Conservation (phyloP, 1,284 basidiomycete species). For the Anthracocystis panici-leucophaei region DNA sequence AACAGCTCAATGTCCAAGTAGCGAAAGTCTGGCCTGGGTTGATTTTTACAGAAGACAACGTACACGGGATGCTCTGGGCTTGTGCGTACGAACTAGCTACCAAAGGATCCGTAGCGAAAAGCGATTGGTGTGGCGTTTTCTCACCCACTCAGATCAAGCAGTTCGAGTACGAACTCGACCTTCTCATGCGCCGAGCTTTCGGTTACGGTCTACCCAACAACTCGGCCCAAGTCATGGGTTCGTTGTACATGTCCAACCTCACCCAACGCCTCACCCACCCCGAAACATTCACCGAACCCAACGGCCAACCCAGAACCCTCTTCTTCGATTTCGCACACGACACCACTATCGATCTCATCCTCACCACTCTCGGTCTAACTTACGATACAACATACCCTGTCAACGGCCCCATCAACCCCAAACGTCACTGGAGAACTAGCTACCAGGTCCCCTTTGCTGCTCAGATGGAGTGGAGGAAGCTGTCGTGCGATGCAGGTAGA, state of each 20-base stretch:
- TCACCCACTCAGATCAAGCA: constrained; percentile 69
- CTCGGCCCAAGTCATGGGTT: constrained; percentile 72
- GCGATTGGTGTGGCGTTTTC: constrained; percentile 73
- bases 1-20: constrained; percentile 70
- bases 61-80: constrained; percentile 72
- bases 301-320: constrained; percentile 17
- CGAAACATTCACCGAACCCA: constrained; percentile 17
- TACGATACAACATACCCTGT: constrained; percentile 60
- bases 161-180: constrained; percentile 73
- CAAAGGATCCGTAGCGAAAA: constrained; percentile 58
- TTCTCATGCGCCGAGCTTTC: constrained; percentile 73
- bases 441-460: constrained; percentile 72
- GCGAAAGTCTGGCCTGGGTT: constrained; percentile 55
- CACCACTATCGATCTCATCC: constrained; percentile 72
- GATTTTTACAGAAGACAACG: constrained; percentile 30
- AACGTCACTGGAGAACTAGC: constrained; percentile 71
- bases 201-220: constrained; percentile 71
- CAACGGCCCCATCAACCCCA: constrained; percentile 65
- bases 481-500: constrained; percentile 71
- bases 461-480: constrained; percentile 73
- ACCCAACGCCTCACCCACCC: constrained; percentile 70
- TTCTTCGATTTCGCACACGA: constrained; percentile 73
- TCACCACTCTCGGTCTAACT: constrained; percentile 72
- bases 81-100: constrained; percentile 73
- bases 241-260: constrained; percentile 72